Evolutionary conservation across 2,329 filamentous ascomycete species (phyloP), one percentile per base, ranked within the genome.

Genomic region (Beauveria medogensis): DNA sequence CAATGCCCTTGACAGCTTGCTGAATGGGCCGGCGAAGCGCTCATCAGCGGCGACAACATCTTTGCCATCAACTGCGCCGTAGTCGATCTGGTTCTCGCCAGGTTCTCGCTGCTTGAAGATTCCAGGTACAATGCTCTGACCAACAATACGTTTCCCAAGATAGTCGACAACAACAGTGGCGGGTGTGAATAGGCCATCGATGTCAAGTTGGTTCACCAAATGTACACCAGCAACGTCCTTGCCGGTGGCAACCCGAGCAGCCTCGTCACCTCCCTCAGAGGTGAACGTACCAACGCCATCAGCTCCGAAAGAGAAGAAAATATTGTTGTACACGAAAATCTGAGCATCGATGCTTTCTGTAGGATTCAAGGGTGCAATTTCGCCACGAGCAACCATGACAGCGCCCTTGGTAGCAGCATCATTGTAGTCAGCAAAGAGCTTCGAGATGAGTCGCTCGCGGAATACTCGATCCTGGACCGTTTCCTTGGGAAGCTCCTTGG

Each of bases 311-410:
- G 94, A 97, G 80, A 96, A 99, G 80, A 99, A 99, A 67, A 99
- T 92, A 76, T 99, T 99, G 81, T 97, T 97, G 80, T 97, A 97
- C 26, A 99, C 93, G 70, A 96, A 99, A 66, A 99, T 99, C 73
- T 99, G 94, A 4, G 94, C 94, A 73, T 99, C 93, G 66, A 83
- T 85, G 65, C 82, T 87, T 76, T 99, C 94, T 0, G 93, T 97
- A 7, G 94, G 95, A 77, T 99, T 99, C 59, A 99, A 78, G 7
- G 94, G 91, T 22, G 92, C 87, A 65, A 99, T 89, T 73, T 99
- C 94, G 59, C 94, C 94, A 61, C 91, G 85, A 26, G 92, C 93
- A 59, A 99, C 93, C 66, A 97, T 80, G 51, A 97, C 90, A 37
- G 94, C 93, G 64, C 94, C 94, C 64, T 91, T 87, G 46, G 92